Percentiles rank a stretch among this genome's conserved stretches.
Evolutionary conservation across 108 stramenopile species (phyloP).

Genomic region (Nitzschia sp.): DNA sequence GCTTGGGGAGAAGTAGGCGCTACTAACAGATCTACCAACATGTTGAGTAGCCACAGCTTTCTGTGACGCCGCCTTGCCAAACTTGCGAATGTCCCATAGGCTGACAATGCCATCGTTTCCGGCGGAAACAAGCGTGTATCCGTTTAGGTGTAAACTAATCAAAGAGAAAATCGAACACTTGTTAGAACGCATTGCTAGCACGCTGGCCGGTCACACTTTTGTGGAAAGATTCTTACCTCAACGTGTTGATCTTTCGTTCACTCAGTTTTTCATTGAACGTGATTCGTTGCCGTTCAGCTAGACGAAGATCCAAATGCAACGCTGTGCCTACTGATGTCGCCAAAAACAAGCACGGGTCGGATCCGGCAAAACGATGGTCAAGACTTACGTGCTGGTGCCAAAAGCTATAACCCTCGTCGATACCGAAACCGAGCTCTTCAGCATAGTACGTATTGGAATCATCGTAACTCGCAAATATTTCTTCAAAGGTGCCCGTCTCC

Average conservation of each 20-base stretch:
- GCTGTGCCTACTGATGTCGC: conserved; percentile 74
- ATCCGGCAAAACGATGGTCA: conserved; percentile 48
- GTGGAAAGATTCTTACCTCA: conserved; percentile 53
- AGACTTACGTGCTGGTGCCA: conserved; percentile 69
- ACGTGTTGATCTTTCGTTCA: conserved; percentile 82
- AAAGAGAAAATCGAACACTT: too few species aligned
- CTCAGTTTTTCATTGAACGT: conserved; percentile 64
- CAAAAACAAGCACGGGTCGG: conserved; percentile 64
- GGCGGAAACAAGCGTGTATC: conserved; percentile 63
- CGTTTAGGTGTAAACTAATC: conserved; percentile 81
- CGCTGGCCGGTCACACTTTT: too few species aligned
- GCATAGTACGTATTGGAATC: conserved; percentile 53
- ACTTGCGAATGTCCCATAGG: conserved; percentile 79
- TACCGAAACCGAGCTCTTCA: conserved; percentile 60
- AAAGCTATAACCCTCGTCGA: conserved; percentile 56
- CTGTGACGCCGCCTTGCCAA: conserved; percentile 19
- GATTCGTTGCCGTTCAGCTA: conserved; percentile 35
- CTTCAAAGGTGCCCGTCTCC: conserved; percentile 49
- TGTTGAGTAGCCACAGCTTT: conserved; percentile 45
- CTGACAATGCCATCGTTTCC: conserved; percentile 59
- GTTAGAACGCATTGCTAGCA: too few species aligned
- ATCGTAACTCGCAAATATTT: conserved; percentile 83
- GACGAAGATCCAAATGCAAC: conserved; percentile 70
- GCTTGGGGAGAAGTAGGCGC: conserved; percentile 76
- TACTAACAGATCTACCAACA: conserved; percentile 65